Base-by-base conservation (phyloP, 306 rosid species). In the Sicyos edulis region DNA sequence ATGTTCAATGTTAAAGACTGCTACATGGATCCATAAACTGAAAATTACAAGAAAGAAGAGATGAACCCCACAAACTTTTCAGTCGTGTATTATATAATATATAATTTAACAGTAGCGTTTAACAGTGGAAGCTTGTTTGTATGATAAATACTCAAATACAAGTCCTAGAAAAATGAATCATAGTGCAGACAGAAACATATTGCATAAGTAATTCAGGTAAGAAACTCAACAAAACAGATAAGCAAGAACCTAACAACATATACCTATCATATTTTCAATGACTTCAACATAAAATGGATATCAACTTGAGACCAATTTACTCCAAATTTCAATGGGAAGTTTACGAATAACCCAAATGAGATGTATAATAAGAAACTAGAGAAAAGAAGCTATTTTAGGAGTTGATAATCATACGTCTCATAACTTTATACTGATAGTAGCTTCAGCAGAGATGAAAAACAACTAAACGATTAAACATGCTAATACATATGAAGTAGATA, bases 11-110 rank as follows among this genome's bases (percentile, higher is more conserved):
- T 60, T 26, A 60, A 60, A 29, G 66, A 60, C 66, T 60, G 6
- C 21, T 32, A 32, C 22, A 61, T 32, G 67, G 47, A 60, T 60
- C 11, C 65, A 42, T 22, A 59, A 29, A 26, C 65, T 59, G 65
- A 29, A 59, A 7, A 26, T 59, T 59, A 59, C 17, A 59, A 13
- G 10, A 29, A 60, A 60, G 44, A 60, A 57, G 63, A 57, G 9
- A 11, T 5, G 4, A 57, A 57, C 63, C 34, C 63, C 63, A 57
- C 37, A 57, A 57, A 57, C 34, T 57, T 57, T 57, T 57, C 16
- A 11, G 24, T 32, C 68, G 7, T 61, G 3, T 34, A 16, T 61
- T 29, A 32, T n/a, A n/a, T n/a, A n/a, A n/a, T n/a, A n/a, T n/a
- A n/a, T n/a, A 61, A 61, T 61, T 10, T 34, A 55, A 55, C 60